A percentile compares a stretch with the other conserved stretches of the same genome.
phyloP scores from a whole-genome alignment of 208 protist species.

The Zelonia costaricensis region DNA sequence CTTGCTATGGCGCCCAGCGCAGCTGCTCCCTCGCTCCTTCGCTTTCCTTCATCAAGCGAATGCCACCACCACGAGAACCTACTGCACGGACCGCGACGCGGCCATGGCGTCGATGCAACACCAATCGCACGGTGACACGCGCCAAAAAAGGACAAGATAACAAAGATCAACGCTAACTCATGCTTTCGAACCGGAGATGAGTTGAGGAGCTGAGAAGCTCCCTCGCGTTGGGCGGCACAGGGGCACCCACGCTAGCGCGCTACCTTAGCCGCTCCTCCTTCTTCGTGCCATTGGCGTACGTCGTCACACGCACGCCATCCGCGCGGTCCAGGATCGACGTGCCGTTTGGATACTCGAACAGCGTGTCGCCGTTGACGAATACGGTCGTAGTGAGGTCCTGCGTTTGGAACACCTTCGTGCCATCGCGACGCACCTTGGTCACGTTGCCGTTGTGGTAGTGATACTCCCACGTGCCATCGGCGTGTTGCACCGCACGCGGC shows the following conservation, averaged over 20 bases:
- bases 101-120: too few relatives aligned
- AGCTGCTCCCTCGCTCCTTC: too few relatives aligned
- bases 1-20: too few relatives aligned
- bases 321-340: conserved; percentile 73
- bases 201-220: too few relatives aligned
- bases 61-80: too few relatives aligned
- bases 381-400: conserved; percentile 66
- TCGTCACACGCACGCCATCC: conserved; percentile 80
- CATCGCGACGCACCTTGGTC: conserved; percentile 51
- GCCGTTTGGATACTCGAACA: conserved; percentile 79
- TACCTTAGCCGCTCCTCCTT: conserved; percentile 50
- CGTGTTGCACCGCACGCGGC: conserved; percentile 45
- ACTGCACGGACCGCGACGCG: too few relatives aligned
- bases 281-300: conserved; percentile 69
- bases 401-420: conserved; percentile 67
- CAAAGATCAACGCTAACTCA: too few relatives aligned
- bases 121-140: too few relatives aligned
- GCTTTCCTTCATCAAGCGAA: too few relatives aligned
- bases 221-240: too few relatives aligned
- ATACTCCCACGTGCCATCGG: conserved; percentile 83
- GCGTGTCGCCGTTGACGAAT: conserved; percentile 57
- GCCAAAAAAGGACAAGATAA: too few relatives aligned
- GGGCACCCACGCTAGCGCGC: not conserved
- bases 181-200: too few relatives aligned
- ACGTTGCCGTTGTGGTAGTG: conserved; percentile 70